These are phyloP conservation scores for Fusarium circinatum DNA, from an alignment of 2,329 filamentous ascomycete species.

Conservation along the genomic window DNA sequence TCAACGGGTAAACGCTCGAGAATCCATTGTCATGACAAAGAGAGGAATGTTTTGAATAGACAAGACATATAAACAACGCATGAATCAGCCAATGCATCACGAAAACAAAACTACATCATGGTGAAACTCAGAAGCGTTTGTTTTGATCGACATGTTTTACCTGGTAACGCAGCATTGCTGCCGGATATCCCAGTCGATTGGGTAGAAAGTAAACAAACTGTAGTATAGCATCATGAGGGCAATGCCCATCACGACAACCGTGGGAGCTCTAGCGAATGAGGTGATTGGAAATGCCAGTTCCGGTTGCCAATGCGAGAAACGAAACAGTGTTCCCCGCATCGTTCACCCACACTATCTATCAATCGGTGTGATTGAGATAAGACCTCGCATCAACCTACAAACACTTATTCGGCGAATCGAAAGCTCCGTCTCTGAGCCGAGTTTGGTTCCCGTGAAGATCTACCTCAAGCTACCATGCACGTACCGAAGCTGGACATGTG, in stretches of 20 bases:
- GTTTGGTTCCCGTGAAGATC: constrained; percentile 8
- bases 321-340: constrained; percentile 32
- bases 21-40: constrained; percentile 11
- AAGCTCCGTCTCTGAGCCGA: not conserved
- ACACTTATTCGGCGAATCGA: constrained; percentile 2
- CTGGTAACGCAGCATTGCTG: constrained; percentile 1
- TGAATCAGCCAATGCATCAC: not conserved
- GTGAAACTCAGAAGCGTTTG: constrained; percentile 6
- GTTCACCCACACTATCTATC: constrained; percentile 22
- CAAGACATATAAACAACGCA: not conserved
- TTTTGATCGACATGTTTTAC: constrained; percentile 5
- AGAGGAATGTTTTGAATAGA: not conserved
- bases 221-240: constrained; percentile 22
- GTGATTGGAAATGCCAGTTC: constrained; percentile 1
- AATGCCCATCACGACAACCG: constrained; percentile 21
- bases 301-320: constrained; percentile 8
- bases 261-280: constrained; percentile 27
- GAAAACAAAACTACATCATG: constrained; percentile 11
- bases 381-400: constrained; percentile 12
- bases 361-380: constrained; percentile 24
- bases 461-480: constrained; percentile 7
- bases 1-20: constrained; percentile 7
- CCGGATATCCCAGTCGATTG: constrained; percentile 12
- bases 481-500: constrained; percentile 9
- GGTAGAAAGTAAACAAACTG: constrained; percentile 31